A percentile compares a stretch with the other conserved stretches of the same genome.
These are phyloP conservation scores for Betula pendula DNA, from an alignment of 306 rosid genomes.

Conservation along the genomic window DNA sequence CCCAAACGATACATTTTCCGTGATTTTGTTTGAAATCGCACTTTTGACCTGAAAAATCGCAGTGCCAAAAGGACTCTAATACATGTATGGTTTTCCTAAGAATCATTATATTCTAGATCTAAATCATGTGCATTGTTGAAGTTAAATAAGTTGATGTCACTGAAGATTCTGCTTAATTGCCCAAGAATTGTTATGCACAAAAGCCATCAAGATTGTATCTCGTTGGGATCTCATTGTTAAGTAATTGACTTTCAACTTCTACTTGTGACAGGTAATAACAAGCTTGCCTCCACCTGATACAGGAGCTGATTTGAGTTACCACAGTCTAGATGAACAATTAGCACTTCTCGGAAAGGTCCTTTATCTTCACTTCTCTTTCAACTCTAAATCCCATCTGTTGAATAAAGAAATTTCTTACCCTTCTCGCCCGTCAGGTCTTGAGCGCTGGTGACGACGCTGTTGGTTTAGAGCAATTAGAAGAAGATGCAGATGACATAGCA, in stretches of 20 bases:
- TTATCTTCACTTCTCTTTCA: slow-evolving; percentile 17
- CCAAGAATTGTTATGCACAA: slow-evolving; percentile 18
- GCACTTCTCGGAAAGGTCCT: slow-evolving; percentile 80
- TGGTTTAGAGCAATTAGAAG: slow-evolving; percentile 90
- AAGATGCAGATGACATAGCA: slow-evolving; percentile 85
- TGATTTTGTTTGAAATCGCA: no score
- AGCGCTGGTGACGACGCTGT: slow-evolving; percentile 88
- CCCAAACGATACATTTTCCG: no score
- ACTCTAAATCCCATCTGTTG: slow-evolving; percentile 15
- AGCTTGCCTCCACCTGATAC: slow-evolving; percentile 92
- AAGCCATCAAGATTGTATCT: slow-evolving; percentile 13
- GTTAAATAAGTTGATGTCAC: not conserved
- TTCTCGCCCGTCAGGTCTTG: slow-evolving; percentile 56
- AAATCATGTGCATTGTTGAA: not conserved
- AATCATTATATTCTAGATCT: not conserved
- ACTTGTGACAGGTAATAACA: slow-evolving; percentile 73
- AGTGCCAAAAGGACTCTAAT: no score
- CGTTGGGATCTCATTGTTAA: slow-evolving; percentile 14
- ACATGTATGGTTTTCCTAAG: not conserved
- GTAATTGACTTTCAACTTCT: slow-evolving; percentile 19
- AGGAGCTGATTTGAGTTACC: slow-evolving; percentile 70
- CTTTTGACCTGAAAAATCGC: no score
- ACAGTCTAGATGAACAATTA: slow-evolving; percentile 78
- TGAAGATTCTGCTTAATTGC: not conserved
- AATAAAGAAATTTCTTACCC: slow-evolving; percentile 24